Evolutionary conservation across 768 basidiomycete species (phyloP), one percentile per base, ranked within the genome.

Genomic region (Mycena albidolilacea): DNA sequence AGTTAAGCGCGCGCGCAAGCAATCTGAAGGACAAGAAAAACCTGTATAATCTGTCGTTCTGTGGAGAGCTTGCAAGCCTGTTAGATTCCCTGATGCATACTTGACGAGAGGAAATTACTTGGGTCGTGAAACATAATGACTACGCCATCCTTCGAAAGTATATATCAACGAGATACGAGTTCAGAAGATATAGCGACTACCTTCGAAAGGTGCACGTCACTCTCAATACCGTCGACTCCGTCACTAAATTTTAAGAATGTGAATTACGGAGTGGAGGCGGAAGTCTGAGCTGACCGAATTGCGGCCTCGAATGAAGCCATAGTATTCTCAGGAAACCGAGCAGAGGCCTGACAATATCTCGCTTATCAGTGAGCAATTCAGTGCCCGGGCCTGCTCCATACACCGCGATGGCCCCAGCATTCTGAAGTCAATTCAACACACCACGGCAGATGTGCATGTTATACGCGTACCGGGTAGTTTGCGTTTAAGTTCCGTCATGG

Each of bases 101-200:
- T 17, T 67, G n/a, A 39, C 72, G 19, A n/a, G 76, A 70, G 41
- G 70, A 60, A 38, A 72, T 84, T 78, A 88, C 85, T 84, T 1
- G 91, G 90, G 79, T 94, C 93, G 79, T 94, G 93, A 79, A 93
- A 94, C 90, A 94, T 90, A 52, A 94, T 80, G 48, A 94, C 87
- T 46, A 89, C 84, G 72, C 86, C 86, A 77, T 95, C 93, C 41
- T 81, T 80, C 10, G 30, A 30, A 30, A 30, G 30, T 30, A 30
- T 30, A 30, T 30, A 30, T 30, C 30, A 30, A 30, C 3, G 30
- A 30, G 1, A 3, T 30, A 30, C 30, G 3, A 30, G 30, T 30
- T 30, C 30, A 30, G 4, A 30, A 30, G 30, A 30, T 30, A 30
- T 30, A 30, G 30, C 30, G 30, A 30, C 30, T 30, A 30, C 30